A percentile compares a stretch with the other conserved stretches of the same genome.
phyloP scores from a whole-genome alignment of 306 rosid species.

The Astragalus membranaceus region DNA sequence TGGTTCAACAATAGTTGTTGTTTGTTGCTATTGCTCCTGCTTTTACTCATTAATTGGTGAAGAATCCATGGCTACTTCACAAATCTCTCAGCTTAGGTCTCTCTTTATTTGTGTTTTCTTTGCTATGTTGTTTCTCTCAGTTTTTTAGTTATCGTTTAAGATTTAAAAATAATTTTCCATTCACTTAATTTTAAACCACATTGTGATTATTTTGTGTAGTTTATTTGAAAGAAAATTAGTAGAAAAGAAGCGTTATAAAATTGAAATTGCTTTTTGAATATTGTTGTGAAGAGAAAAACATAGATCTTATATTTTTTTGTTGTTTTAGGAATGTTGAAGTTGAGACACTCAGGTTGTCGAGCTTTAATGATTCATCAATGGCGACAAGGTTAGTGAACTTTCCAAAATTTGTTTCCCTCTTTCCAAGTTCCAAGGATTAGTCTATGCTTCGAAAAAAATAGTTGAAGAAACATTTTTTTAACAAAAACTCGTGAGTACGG shows the following conservation, averaged over 20 bases:
- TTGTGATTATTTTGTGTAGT: neutral
- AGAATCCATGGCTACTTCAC: conserved; percentile 40
- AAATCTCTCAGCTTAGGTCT: conserved; percentile 43
- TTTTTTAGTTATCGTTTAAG: neutral
- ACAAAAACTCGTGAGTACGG: too few species aligned
- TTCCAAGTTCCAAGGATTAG: neutral
- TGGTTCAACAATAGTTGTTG: conserved; percentile 26
- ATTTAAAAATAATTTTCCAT: too few species aligned
- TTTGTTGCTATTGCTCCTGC: conserved; percentile 27
- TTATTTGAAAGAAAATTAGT: neutral
- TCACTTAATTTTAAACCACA: neutral
- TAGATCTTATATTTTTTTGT: neutral
- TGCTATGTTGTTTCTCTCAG: neutral
- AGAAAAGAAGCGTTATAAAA: too few species aligned
- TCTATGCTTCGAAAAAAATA: too few species aligned
- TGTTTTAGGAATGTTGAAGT: conserved; percentile 40
- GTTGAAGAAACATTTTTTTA: too few species aligned
- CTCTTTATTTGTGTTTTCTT: neutral
- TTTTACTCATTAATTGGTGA: conserved; percentile 34
- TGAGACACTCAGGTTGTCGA: conserved; percentile 41
- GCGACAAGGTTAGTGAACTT: conserved; percentile 59
- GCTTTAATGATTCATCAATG: conserved; percentile 75
- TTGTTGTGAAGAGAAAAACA: neutral
- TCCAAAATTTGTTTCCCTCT: neutral
- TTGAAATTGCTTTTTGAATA: neutral